A percentile compares a stretch with the other conserved stretches of the same genome.
These are phyloP conservation scores for Tetragonia tetragonoides DNA, from an alignment of 148 eudicot species.

Conservation along the genomic window DNA sequence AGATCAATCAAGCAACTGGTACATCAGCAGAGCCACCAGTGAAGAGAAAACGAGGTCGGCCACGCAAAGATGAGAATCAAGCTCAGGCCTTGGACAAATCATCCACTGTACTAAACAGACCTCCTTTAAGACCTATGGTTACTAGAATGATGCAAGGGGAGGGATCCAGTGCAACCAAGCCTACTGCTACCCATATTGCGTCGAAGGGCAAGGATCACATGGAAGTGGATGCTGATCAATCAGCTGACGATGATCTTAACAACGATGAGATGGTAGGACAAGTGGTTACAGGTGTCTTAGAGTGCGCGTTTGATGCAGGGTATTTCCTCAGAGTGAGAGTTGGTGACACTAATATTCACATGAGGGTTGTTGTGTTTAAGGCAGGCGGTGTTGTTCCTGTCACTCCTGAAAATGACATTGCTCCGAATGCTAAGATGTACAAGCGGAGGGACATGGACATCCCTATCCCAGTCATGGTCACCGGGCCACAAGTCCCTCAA, in stretches of 20 bases:
- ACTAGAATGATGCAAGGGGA: constrained; percentile 5
- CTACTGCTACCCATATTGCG: neutral
- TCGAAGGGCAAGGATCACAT: constrained; percentile 20
- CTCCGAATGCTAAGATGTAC: constrained; percentile 41
- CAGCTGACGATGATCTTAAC: neutral
- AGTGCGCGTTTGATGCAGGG: constrained; percentile 53
- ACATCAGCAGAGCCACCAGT: constrained; percentile 24
- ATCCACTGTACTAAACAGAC: no score
- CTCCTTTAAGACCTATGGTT: constrained; percentile 9
- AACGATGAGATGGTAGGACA: constrained; percentile 45
- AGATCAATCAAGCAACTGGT: neutral
- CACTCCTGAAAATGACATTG: constrained; percentile 47
- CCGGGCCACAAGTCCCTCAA: constrained; percentile 9
- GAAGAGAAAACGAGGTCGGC: constrained; percentile 60
- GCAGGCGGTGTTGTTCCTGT: constrained; percentile 40
- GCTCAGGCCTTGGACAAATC: neutral
- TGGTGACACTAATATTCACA: constrained; percentile 18
- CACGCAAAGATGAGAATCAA: constrained; percentile 44
- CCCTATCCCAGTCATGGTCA: no score
- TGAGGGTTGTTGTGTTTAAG: constrained; percentile 49
- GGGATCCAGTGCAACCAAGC: constrained; percentile 15
- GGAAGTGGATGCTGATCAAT: constrained; percentile 17
- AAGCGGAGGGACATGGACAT: constrained; percentile 34
- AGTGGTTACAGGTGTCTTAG: constrained; percentile 45
- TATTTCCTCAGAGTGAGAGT: constrained; percentile 41